Base-by-base conservation (phyloP, 1,284 basidiomycete genomes). In the Quambalaria eucalypti region DNA sequence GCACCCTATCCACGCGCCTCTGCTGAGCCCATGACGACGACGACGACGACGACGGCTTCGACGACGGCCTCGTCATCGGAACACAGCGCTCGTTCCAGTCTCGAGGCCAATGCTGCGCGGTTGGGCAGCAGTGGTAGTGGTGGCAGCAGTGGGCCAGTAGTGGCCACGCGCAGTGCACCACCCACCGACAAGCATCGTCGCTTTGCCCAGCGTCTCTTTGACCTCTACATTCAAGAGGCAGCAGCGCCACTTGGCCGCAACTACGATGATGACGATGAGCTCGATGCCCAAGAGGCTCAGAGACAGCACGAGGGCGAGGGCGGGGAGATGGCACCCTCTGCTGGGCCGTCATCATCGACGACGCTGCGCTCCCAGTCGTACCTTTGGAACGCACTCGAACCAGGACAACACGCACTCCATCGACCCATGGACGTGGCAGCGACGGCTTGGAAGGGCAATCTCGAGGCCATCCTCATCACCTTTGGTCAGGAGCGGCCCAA, bases 181-280 rank as follows among this genome's bases (percentile, higher is more conserved):
- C 9, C 31, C 31, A 16, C 31, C 8, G 42, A 46, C 21, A 46
- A 19, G 42, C 42, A 46, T 23, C 42, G 42, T 23, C 42, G 67
- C 19, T 71, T 72, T 52, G 63, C 66, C 0, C 62, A 68, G 48
- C 57, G 65, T 28, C 61, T 73, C 31, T 59, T 71, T 47, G 66
- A 69, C 39, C 64, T 69, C 38, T 73, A 73, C 59, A 58, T 68
- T n/a, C 56, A 66, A 29, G 66, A 69, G 51, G 60, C 8, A 39
- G 58, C 47, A 23, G 51, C 23, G 51, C 47, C 53, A 52, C 26
- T 52, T 9, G 29, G 33, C n/a, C 42, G 33, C 21, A 21, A 50
- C 28, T 14, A 31, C 19, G 46, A 57, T 23, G 28, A 51, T 29
- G 59, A 54, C 39, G 49, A 42, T 30, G 42, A 33, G 33, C 49